A percentile compares a stretch with the other conserved stretches of the same genome.
phyloP scores from a whole-genome alignment of 208 protist genomes.

The Phytomonas sp. region DNA sequence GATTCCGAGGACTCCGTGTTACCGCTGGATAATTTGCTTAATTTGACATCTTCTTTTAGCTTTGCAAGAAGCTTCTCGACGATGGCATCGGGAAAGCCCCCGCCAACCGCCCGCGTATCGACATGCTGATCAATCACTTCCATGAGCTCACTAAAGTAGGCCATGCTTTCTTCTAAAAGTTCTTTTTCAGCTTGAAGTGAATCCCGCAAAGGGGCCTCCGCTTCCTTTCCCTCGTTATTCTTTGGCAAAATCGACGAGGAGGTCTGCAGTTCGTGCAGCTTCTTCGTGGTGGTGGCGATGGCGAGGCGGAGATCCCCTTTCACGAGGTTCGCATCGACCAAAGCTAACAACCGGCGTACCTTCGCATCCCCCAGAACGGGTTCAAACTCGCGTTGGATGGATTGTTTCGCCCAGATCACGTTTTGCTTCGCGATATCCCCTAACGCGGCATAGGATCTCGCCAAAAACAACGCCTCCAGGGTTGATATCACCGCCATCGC shows the following conservation, averaged over 20 bases:
- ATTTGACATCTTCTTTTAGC: slow-evolving; percentile 27
- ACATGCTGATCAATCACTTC: slow-evolving; percentile 37
- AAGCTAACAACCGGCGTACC: slow-evolving; percentile 46
- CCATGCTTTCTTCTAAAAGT: slow-evolving; percentile 20
- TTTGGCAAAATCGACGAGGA: slow-evolving; percentile 17
- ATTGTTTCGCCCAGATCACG: slow-evolving; percentile 46
- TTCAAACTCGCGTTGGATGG: slow-evolving; percentile 58
- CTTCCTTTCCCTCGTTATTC: slow-evolving; percentile 5
- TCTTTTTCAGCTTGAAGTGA: slow-evolving; percentile 14
- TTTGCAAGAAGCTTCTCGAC: slow-evolving; percentile 31
- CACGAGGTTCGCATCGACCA: slow-evolving; percentile 61
- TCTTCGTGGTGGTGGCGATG: slow-evolving; percentile 18
- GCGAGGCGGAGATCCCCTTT: slow-evolving; percentile 44
- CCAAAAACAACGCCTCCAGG: slow-evolving; percentile 70
- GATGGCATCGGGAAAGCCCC: slow-evolving; percentile 29
- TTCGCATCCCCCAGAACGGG: slow-evolving; percentile 36
- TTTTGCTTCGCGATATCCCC: slow-evolving; percentile 57
- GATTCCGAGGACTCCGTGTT: neutral
- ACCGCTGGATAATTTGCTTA: neutral
- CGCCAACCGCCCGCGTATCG: slow-evolving; percentile 27
- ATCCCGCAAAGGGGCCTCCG: slow-evolving; percentile 8
- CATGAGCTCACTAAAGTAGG: slow-evolving; percentile 28
- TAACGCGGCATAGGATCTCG: slow-evolving; percentile 61
- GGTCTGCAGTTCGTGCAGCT: slow-evolving; percentile 21
- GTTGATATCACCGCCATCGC: slow-evolving; percentile 45